A percentile compares a stretch with the other conserved stretches of the same genome.
These are phyloP conservation scores for Trichopus zeylanicus DNA, from an alignment of 116 monocot genomes.

Conservation along the genomic window DNA sequence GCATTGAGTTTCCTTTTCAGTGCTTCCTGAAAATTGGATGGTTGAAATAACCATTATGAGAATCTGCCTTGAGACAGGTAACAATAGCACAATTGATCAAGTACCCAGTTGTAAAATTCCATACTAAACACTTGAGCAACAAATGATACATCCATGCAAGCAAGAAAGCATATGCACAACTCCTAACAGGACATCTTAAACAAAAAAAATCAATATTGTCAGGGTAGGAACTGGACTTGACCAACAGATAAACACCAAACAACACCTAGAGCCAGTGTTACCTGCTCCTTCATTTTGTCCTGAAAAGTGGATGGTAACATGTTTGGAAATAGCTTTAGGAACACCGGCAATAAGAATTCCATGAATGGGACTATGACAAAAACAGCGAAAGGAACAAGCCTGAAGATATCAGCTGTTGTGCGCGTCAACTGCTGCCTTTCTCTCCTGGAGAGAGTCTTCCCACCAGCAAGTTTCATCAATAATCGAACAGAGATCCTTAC, in stretches of 20 bases:
- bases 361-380: constrained; percentile 97
- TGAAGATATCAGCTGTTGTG: constrained; percentile 92
- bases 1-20: constrained; percentile 84
- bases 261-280: no score
- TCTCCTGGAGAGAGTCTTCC: constrained; percentile 89
- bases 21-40: constrained; percentile 44
- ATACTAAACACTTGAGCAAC: no score
- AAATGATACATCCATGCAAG: no score
- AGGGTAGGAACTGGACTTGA: no score
- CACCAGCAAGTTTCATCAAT: constrained; percentile 73
- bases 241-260: no score
- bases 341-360: constrained; percentile 95
- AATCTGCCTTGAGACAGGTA: no score
- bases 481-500: constrained; percentile 82
- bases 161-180: no score
- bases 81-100: no score
- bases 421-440: constrained; percentile 91
- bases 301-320: constrained; percentile 98
- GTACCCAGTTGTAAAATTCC: no score
- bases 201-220: no score
- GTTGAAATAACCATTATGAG: not conserved
- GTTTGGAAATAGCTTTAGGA: constrained; percentile 86
- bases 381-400: constrained; percentile 91
- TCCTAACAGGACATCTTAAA: no score
- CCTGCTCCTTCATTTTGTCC: constrained; percentile 99